Evolutionary conservation across 306 rosid genomes (phyloP).

Genomic region (Begonia peltatifolia): DNA sequence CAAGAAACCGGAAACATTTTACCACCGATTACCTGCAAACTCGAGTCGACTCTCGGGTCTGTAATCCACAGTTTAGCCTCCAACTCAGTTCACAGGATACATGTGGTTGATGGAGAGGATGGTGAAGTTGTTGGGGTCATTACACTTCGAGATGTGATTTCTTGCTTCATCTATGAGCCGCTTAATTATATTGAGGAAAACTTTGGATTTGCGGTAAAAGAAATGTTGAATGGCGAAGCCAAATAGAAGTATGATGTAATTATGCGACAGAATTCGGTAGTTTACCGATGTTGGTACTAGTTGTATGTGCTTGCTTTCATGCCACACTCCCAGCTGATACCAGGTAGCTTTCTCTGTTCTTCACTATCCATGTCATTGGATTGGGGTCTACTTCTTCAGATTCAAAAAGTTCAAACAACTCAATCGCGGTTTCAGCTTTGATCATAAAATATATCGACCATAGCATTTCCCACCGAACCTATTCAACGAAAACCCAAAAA

Average conservation of each 20-base stretch:
- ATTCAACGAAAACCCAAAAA: constrained; percentile 35
- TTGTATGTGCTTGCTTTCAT: constrained; percentile 3
- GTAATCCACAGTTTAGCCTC: constrained; percentile 62
- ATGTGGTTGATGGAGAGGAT: constrained; percentile 29
- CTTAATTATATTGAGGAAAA: constrained; percentile 47
- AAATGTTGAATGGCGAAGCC: constrained; percentile 28
- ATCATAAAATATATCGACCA: constrained; percentile 50
- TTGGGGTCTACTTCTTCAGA: constrained; percentile 38
- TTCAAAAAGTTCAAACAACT: constrained; percentile 27
- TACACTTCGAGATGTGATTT: constrained; percentile 85
- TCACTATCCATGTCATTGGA: constrained; percentile 42
- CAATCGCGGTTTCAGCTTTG: constrained; percentile 33
- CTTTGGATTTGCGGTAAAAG: constrained; percentile 53
- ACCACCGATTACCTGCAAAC: constrained; percentile 59
- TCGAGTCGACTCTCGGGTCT: constrained; percentile 36
- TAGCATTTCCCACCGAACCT: constrained; percentile 28
- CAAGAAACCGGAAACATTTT: constrained; percentile 19
- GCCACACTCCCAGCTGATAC: constrained; percentile 19
- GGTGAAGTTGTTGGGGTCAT: constrained; percentile 52
- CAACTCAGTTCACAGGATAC: constrained; percentile 69
- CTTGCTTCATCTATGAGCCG: constrained; percentile 78
- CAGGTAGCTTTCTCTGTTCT: constrained; percentile 42
- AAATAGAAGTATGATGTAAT: constrained; percentile 4
- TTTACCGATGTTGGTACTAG: constrained; percentile 3
- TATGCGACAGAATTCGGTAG: constrained; percentile 9